Base-by-base conservation (phyloP, 2,329 filamentous ascomycete species). In the Fusarium sp. region DNA sequence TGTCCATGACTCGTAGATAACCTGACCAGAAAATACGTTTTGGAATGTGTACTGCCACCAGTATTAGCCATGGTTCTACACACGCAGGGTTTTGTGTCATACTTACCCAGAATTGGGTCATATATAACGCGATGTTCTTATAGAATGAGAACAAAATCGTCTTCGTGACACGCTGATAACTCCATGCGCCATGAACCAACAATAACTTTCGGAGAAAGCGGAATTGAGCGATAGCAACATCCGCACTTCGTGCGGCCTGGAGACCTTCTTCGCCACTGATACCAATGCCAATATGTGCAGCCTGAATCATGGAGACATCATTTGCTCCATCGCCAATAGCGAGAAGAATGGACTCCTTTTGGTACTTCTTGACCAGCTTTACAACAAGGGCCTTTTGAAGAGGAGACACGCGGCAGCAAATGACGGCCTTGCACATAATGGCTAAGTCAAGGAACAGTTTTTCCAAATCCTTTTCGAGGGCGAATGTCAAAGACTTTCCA, bases 241-340 rank as follows among this genome's bases (percentile, higher is more conserved):
- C 96, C 65, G 96, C 96, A 78, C 95, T 97, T 78, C 96, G 91
- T 53, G 96, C 96, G 51, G 96, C 96, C 84, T 99, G 96, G 2
- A 99, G 90, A 87, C 96, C 96, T 87, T 99, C 96, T 73, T 97
- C 90, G 83, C 96, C 96, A 79, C 95, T 97, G 82, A 99, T 99
- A 83, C 96, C 96, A 48, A 99, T 94, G 73, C 96, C 96, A 73
- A 99, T 97, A 81, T 99, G 96, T 18, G 96, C 96, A 16, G 96
- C 96, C 85, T 99, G 96, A 61, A 99, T 99, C 96, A 99, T 99
- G 24, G 95, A 98, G n/a, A 99, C 96, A 79, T 99, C 96, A 83
- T 99, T 99, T 51, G 96, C 96, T 73, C 96, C 96, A 78, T 99
- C 96, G 75, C 96, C 96, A 81, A 99, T 98, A 57, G 96, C 96